Base-by-base conservation (phyloP, 2,329 filamentous ascomycete genomes). In the Rhinocladiella mackenziei region DNA sequence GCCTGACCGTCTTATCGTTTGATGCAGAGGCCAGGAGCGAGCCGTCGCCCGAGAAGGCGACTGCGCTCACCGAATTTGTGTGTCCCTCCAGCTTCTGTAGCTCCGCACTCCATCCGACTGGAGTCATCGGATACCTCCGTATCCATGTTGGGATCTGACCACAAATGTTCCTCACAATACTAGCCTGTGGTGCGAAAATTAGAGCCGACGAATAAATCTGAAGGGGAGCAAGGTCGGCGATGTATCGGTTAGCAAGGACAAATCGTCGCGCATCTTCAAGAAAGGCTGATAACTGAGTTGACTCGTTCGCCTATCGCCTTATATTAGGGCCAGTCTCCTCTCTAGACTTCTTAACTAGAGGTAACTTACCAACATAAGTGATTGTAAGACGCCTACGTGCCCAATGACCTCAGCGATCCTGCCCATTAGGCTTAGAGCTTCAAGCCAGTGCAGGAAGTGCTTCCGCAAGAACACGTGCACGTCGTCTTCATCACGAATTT, bases 191-290 rank as follows among this genome's bases (percentile, higher is more conserved):
- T 17, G 53, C 48, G 44, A 66, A 68, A 10, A 62, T 31, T 0
- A 67, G 45, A 3, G 60, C 65, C 7, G 59, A 59, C 17, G 13
- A 55, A 47, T 68, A 67, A 11, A 62, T 32, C 48, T 68, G 62
- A 17, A 68, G 60, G 8, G 65, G 65, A 8, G 58, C 56, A 28
- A 38, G 35, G 25, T 62, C 52, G 25, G 58, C 51, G 20, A 65
- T 56, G 8, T 57, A 50, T 13, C 46, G 18, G 43, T 60, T 58
- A 31, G 52, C 53, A 0, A 62, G 51, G 28, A 64, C 36, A 48
- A 67, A 65, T 25, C 58, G 50, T 32, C 37, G 57, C 13, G 58
- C 58, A 52, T 68, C 62, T 22, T 58, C 18, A 6, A 64, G 47
- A 38, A 64, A 63, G 4, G 42, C 32, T 2, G 39, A 45, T 8